phyloP scores from a whole-genome alignment of 768 basidiomycete genomes.

The Mycena vitilis region DNA sequence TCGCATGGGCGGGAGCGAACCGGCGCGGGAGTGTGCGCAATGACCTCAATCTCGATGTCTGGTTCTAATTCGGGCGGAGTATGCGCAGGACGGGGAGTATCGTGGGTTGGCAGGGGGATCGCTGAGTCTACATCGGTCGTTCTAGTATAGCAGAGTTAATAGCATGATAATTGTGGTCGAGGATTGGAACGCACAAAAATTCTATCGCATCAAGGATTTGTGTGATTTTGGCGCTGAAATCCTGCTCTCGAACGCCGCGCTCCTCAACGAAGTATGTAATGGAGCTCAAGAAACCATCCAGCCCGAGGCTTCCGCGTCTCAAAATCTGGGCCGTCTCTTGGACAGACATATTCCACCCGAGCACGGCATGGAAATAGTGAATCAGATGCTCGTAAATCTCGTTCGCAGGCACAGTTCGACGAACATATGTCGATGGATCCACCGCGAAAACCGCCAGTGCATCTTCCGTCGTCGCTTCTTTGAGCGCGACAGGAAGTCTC shows the following conservation, averaged over 20 bases:
- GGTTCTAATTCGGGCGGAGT: background rate
- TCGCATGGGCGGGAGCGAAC: background rate
- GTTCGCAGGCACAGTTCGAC: background rate
- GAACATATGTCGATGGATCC: background rate
- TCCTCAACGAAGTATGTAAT: background rate
- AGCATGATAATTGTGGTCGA: background rate
- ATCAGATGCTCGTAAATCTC: constrained; percentile 16
- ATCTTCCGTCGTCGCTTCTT: background rate
- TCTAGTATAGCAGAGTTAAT: background rate
- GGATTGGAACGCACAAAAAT: constrained; percentile 1
- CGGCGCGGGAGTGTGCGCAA: background rate
- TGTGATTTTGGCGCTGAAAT: constrained; percentile 7
- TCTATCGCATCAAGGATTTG: constrained; percentile 10
- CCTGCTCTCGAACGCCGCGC: constrained; percentile 17
- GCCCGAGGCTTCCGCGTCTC: background rate
- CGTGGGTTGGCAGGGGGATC: background rate
- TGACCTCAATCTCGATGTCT: background rate
- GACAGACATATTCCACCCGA: constrained; percentile 12
- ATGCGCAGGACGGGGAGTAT: background rate
- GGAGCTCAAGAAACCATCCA: constrained; percentile 1
- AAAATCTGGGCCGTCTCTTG: background rate
- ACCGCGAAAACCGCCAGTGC: background rate
- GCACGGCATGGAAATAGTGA: background rate
- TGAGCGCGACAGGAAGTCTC: background rate
- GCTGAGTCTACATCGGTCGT: background rate